Conservation (phyloP, 352 stramenopile species). For the Elongisporangium senticosum region DNA sequence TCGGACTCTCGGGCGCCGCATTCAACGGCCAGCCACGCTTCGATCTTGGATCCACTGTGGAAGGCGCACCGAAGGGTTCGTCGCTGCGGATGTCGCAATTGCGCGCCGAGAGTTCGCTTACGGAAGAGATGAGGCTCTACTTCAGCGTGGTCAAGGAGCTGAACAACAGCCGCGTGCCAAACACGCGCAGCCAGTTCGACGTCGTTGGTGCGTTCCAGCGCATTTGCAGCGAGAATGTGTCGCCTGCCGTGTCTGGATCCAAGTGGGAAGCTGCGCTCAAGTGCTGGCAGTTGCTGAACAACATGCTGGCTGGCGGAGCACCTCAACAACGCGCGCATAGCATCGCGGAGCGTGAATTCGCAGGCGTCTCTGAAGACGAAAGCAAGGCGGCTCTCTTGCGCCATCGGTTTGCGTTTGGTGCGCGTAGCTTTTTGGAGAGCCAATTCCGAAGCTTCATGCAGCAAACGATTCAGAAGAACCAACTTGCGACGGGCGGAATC, state of each 20-base stretch:
- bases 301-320: constrained; percentile 54
- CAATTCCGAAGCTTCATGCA: constrained; percentile 77
- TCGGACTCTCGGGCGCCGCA: constrained; percentile 41
- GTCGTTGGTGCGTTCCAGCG: constrained; percentile 51
- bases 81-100: constrained; percentile 64
- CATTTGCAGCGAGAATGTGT: constrained; percentile 48
- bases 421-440: constrained; percentile 69
- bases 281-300: constrained; percentile 75
- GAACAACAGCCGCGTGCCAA: constrained; percentile 59
- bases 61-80: constrained; percentile 7
- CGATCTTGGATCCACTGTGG: constrained; percentile 23
- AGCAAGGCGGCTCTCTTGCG: constrained; percentile 33
- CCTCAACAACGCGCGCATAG: constrained; percentile 7
- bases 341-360: constrained; percentile 57
- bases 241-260: constrained; percentile 43
- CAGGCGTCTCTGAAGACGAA: constrained; percentile 25
- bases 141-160: constrained; percentile 66
- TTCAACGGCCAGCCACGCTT: constrained; percentile 54
- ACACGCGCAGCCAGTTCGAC: constrained; percentile 68
- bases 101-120: constrained; percentile 62
- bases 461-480: constrained; percentile 72
- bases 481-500: constrained; percentile 61
- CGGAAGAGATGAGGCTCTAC: constrained; percentile 82
- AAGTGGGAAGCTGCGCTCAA: constrained; percentile 76
- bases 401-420: constrained; percentile 59